These are phyloP conservation scores for Multifurca ochricompacta DNA, from an alignment of 768 basidiomycete species.

Conservation along the genomic window DNA sequence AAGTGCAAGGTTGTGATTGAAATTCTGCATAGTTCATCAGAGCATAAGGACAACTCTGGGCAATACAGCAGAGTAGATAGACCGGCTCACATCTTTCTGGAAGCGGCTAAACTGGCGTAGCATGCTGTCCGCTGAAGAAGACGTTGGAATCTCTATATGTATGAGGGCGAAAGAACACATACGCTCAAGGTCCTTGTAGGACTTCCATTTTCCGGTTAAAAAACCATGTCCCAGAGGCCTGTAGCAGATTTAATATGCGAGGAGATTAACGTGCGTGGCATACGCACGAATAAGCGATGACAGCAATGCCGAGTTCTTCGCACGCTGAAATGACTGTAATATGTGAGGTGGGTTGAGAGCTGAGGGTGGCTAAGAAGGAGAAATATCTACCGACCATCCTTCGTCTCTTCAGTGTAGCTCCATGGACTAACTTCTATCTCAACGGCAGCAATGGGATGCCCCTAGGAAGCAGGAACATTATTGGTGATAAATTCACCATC, in stretches of 20 bases:
- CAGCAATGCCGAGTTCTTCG: conserved; percentile 45
- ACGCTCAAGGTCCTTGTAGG: conserved; percentile 32
- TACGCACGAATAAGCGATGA: conserved; percentile 45
- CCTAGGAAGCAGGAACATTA: neutral
- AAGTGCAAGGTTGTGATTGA: conserved; percentile 37
- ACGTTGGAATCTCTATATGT: neutral
- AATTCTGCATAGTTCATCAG: conserved; percentile 23
- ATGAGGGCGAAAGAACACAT: neutral
- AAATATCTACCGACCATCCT: conserved; percentile 29
- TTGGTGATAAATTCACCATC: conserved; percentile 11
- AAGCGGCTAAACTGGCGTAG: conserved; percentile 31
- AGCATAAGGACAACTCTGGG: conserved; percentile 1
- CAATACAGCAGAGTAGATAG: neutral
- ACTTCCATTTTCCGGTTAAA: conserved; percentile 36
- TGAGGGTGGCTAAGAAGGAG: neutral
- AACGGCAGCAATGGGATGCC: conserved; percentile 38
- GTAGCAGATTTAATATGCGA: neutral
- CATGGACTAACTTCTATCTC: conserved; percentile 66
- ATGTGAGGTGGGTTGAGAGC: neutral
- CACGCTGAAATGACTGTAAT: conserved; percentile 42
- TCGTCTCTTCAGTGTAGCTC: conserved; percentile 48
- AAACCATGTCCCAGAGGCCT: conserved; percentile 46
- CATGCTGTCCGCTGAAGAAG: conserved; percentile 29
- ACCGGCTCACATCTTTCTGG: conserved; percentile 29
- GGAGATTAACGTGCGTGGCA: too few species aligned